Evolutionary conservation across 805 yeast genomes (phyloP), one percentile per base, ranked within the genome.

Genomic region (Lipomyces mesembrius): DNA sequence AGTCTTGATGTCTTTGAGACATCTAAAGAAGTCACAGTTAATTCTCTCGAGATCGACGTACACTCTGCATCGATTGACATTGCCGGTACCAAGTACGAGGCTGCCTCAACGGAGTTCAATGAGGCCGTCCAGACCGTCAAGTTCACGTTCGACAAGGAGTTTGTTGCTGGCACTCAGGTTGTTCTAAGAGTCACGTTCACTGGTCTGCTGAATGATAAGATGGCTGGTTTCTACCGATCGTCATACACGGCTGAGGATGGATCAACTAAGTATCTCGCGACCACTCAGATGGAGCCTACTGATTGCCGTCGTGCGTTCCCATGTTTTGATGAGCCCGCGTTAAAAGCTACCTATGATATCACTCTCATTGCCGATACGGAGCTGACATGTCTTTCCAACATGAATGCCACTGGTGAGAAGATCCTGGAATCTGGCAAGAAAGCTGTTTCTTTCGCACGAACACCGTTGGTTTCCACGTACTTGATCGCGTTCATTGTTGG

Each of bases 301-400:
- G 92, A 88, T 78, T 88, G 91, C 75, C 86, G 92, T 73, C 83
- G 89, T 65, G 91, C 92, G 5, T 89, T 89, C 83, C 92, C 92
- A 22, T 87, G 87, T 74, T 86, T 86, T 72, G 92, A 88, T 76
- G 91, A 88, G 77, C 92, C 92, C 8, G 82, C 86, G 58, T 81
- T 86, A 63, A 88, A 89, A 78, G 90, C 92, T 58, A 83, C 85
- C 61, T 88, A 87, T 71, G 85, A 83, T 67, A 83, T 89, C 63
- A 77, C 85, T 34, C 81, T 88, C 67, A 79, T 85, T 60, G 84
- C 89, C 51, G 83, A 83, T 69, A 75, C 77, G 69, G 74, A 81
- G 57, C 79, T 83, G 73, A 87, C 88, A 60, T 87, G 87, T 70
- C 81, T 88, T 74, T 87, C 91, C 57, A 88, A 88, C 77, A 87